Conservation (phyloP, 306 rosid species). For the Medicago lupulina region DNA sequence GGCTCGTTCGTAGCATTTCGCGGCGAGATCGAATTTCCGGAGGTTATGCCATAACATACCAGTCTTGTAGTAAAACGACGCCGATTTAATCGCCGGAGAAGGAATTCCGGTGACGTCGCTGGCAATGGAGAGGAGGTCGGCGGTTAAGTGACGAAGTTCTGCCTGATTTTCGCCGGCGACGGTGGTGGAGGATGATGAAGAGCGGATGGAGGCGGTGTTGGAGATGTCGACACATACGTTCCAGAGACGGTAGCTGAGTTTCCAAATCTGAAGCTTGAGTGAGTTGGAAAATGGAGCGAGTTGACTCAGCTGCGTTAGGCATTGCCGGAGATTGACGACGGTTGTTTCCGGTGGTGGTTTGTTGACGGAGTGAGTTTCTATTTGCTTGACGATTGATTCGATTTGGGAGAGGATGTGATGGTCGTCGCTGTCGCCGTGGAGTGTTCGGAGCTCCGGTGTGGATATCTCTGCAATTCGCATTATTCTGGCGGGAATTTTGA, state of each 20-base stretch:
- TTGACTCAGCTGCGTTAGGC: slow-evolving; percentile 57
- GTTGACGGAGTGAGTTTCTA: slow-evolving; percentile 54
- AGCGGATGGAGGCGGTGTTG: slow-evolving; percentile 65
- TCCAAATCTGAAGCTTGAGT: slow-evolving; percentile 74
- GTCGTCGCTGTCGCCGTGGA: slow-evolving; percentile 44
- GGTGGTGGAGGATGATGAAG: slow-evolving; percentile 43
- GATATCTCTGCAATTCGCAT: slow-evolving; percentile 87
- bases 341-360: slow-evolving; percentile 45
- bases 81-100: slow-evolving; percentile 65
- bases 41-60: slow-evolving; percentile 79
- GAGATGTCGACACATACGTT: slow-evolving; percentile 90
- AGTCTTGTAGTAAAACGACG: slow-evolving; percentile 79
- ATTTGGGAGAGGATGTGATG: slow-evolving; percentile 58
- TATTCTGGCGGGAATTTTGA: slow-evolving; percentile 68
- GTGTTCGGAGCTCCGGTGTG: slow-evolving; percentile 53
- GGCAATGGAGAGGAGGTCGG: slow-evolving; percentile 67
- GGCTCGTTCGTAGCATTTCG: slow-evolving; percentile 84
- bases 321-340: slow-evolving; percentile 57
- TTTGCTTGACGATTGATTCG: slow-evolving; percentile 63
- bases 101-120: slow-evolving; percentile 68
- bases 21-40: slow-evolving; percentile 76
- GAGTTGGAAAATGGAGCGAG: slow-evolving; percentile 65
- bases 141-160: slow-evolving; percentile 77
- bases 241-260: slow-evolving; percentile 95
- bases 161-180: slow-evolving; percentile 56